Conservation (phyloP, 306 rosid genomes). For the Begonia peltatifolia region DNA sequence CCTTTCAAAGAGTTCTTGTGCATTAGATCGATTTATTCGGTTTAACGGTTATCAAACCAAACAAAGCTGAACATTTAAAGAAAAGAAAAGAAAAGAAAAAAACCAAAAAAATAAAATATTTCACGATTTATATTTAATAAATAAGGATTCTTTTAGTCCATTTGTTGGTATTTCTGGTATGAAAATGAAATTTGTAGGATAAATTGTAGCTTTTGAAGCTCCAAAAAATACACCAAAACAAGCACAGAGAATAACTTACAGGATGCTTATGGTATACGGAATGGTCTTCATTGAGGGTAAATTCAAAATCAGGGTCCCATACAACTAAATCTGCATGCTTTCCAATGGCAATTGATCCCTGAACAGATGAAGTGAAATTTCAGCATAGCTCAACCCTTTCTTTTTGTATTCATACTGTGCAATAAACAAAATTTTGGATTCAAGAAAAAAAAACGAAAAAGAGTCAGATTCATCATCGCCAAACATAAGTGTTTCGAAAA, state of each 20-base stretch:
- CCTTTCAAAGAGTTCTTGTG: background rate
- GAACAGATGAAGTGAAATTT: background rate
- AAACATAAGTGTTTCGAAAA: too few species aligned
- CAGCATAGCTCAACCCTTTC: background rate
- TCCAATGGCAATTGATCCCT: conserved; percentile 75
- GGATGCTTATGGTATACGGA: conserved; percentile 56
- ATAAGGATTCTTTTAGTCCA: too few species aligned
- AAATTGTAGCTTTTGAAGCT: background rate
- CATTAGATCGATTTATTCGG: background rate
- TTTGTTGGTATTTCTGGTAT: background rate
- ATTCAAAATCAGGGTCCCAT: conserved; percentile 82
- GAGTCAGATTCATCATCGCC: background rate
- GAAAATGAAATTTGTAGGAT: background rate
- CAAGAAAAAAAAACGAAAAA: background rate
- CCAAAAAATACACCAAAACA: background rate
- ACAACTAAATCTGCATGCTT: conserved; percentile 78
- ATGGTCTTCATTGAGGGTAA: conserved; percentile 38
- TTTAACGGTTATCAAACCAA: too few species aligned
- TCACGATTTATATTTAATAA: too few species aligned
- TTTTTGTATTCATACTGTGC: too few species aligned
- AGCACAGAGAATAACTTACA: conserved; percentile 21
- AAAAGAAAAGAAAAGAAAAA: background rate
- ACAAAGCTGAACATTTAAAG: too few species aligned
- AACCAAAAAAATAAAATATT: background rate
- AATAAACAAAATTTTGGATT: background rate